Conservation (phyloP, 2,329 filamentous ascomycete genomes). For the Fusarium austroafricanum region DNA sequence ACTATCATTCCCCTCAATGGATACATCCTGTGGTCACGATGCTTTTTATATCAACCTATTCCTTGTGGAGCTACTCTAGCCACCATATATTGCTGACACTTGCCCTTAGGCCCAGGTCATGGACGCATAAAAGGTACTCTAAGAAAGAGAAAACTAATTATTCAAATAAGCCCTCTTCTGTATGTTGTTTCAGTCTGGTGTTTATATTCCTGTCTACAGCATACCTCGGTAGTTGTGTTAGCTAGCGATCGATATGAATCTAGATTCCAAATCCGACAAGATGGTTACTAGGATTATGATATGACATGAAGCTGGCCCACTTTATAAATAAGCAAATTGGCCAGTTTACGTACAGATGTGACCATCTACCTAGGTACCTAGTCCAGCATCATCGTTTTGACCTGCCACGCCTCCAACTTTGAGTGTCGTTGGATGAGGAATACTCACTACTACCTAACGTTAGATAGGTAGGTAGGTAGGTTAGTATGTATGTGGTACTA, state of each 20-base stretch:
- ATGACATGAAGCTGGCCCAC: constrained; percentile 14
- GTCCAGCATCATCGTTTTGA: constrained; percentile 8
- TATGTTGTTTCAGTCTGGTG: no score
- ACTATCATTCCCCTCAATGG: background rate
- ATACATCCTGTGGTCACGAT: background rate
- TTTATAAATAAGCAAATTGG: constrained; percentile 8
- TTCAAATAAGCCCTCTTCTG: background rate
- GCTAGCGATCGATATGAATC: background rate
- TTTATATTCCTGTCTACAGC: background rate
- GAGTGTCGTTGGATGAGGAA: constrained; percentile 1
- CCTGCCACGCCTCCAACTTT: background rate
- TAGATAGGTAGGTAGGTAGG: no score
- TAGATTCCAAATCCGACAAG: background rate
- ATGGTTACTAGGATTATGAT: constrained; percentile 6
- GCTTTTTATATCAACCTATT: background rate
- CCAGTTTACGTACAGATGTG: constrained; percentile 20
- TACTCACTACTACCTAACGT: background rate
- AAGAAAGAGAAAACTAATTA: background rate
- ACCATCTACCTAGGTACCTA: background rate
- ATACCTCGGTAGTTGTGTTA: constrained; percentile 1
- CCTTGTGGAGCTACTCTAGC: constrained; percentile 19
- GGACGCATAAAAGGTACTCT: background rate
- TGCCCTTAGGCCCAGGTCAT: background rate
- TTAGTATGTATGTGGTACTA: no score
- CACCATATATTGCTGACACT: background rate